Conservation (phyloP, 78 protist genomes). For the Pigoraptor vietnamica region DNA sequence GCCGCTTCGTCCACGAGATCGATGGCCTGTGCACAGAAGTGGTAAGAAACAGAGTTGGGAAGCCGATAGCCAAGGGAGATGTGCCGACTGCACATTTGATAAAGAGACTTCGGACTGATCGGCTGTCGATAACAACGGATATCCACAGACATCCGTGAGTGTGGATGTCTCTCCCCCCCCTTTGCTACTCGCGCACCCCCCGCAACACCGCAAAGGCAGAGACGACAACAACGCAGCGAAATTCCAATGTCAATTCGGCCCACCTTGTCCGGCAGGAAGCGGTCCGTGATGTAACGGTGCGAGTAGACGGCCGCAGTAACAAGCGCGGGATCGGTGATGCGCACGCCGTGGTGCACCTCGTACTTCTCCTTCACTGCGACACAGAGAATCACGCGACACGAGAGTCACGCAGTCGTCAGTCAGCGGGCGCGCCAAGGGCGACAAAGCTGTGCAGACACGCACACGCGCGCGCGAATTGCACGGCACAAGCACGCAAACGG, state of each 20-base stretch:
- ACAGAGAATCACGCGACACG: neutral
- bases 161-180: no score
- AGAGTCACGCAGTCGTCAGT: no score
- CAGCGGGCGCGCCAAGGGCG: neutral
- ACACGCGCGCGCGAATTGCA: neutral
- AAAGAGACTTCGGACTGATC: no score
- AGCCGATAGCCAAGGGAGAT: no score
- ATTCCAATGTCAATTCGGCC: neutral
- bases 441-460: neutral
- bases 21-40: slow-evolving; percentile 79
- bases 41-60: no score
- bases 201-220: no score
- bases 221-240: no score
- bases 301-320: slow-evolving; percentile 89
- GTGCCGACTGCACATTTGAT: no score
- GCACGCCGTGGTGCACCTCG: slow-evolving; percentile 92
- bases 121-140: no score
- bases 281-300: slow-evolving; percentile 83
- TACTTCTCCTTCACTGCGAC: slow-evolving; percentile 65
- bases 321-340: slow-evolving; percentile 89
- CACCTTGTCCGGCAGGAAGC: slow-evolving; percentile 96
- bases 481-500: neutral
- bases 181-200: no score
- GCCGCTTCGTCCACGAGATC: slow-evolving; percentile 97
- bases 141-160: no score